Base-by-base conservation (phyloP, 208 protist species). In the Trypanosoma rangeli region DNA sequence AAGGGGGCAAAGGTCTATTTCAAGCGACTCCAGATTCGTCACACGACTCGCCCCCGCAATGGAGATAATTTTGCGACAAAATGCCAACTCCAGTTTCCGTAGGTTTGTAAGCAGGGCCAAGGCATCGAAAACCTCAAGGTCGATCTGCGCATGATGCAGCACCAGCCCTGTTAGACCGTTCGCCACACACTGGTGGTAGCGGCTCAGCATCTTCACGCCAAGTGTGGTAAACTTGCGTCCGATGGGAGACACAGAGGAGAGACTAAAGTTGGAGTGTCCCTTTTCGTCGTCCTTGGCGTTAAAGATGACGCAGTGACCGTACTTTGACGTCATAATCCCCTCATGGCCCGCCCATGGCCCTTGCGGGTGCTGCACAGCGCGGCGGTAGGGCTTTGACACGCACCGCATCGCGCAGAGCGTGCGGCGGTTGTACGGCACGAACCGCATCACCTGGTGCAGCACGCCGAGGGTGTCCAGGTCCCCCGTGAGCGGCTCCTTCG, bases 381-480 rank as follows among this genome's bases (percentile, higher is more conserved):
- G 85, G 26, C 89, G 85, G 58, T 89, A 94, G 0, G 84, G 84
- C 52, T 86, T 82, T 28, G 89, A 90, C 0, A 94, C 86, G 63
- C 89, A 94, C 1, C 89, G 89, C 84, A 94, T 77, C 20, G 86
- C 39, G 1, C 82, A 89, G 46, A 94, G 78, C 5, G 89, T 94
- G 58, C 89, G 89, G n/a, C 89, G 77, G 59, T 94, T 94, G 62
- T 86, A 92, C n/a, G 89, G 89, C 13, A 94, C 85, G 70, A 85
- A 94, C 64, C 74, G 71, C 89, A 94, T 89, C 18, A 92, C 72
- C 46, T 92, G 79, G 62, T 89, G 84, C 18, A 94, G 57, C 26
- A 79, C 74, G 1, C 78, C 78, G 39, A 64, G 68, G 68, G 75
- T 81, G n/a, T 89, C 78, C 42, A 92, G 74, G 22, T 86, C 78